These are phyloP conservation scores for Capsicum chinense DNA, from an alignment of 257 asterid species.

Conservation along the genomic window DNA sequence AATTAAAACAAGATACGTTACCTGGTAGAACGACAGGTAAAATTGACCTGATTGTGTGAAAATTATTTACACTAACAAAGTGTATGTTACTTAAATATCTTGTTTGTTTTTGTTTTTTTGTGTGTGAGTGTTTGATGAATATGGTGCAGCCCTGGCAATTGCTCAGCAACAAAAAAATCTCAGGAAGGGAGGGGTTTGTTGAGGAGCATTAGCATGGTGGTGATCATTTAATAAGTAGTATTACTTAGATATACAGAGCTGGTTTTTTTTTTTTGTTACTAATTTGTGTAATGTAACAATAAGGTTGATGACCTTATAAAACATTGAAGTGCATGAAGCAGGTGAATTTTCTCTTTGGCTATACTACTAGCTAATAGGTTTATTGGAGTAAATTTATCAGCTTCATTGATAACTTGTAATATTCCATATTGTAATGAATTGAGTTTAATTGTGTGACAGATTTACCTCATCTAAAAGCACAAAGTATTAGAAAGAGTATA, in stretches of 20 bases:
- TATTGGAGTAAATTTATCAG: slow-evolving; percentile 60
- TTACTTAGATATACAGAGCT: slow-evolving; percentile 30
- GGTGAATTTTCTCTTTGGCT: slow-evolving; percentile 57
- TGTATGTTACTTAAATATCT: not conserved
- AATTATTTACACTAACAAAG: not conserved
- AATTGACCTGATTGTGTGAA: not conserved
- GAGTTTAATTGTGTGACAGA: not conserved
- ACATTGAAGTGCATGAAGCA: slow-evolving; percentile 54
- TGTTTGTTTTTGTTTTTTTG: not conserved
- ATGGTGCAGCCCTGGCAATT: slow-evolving; percentile 44
- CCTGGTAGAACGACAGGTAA: not conserved
- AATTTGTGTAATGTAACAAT: slow-evolving; percentile 32
- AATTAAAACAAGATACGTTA: not conserved
- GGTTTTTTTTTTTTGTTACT: not conserved
- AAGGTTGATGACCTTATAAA: slow-evolving; percentile 33
- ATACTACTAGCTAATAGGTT: not conserved
- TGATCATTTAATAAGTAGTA: slow-evolving; percentile 25
- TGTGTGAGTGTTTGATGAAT: not conserved
- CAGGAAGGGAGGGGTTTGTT: slow-evolving; percentile 54
- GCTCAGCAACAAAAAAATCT: slow-evolving; percentile 69
- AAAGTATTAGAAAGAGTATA: not conserved
- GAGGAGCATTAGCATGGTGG: slow-evolving; percentile 60
- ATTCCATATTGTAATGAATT: not conserved
- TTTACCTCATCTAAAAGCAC: not conserved
- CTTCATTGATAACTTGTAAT: slow-evolving; percentile 46